A percentile compares a stretch with the other conserved stretches of the same genome.
These are phyloP conservation scores for Ogataea zsoltii DNA, from an alignment of 805 yeast genomes.

Conservation along the genomic window DNA sequence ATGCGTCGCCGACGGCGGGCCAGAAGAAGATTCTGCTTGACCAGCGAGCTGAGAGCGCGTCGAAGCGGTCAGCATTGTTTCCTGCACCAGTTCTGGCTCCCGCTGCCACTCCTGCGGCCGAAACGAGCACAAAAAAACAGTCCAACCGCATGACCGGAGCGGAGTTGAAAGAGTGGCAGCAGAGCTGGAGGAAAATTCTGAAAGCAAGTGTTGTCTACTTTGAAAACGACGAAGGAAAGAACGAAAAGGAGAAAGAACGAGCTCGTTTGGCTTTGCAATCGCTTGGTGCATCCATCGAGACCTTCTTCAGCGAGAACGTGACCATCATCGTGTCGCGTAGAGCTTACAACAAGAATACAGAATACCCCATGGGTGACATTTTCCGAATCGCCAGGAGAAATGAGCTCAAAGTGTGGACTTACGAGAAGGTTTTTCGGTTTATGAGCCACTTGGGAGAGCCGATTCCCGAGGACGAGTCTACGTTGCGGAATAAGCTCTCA, in stretches of 20 bases:
- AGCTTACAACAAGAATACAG: slow-evolving; percentile 39
- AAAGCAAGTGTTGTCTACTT: slow-evolving; percentile 57
- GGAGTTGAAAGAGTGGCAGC: slow-evolving; percentile 58
- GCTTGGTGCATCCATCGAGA: slow-evolving; percentile 57
- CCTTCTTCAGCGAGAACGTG: slow-evolving; percentile 59
- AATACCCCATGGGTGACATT: slow-evolving; percentile 58
- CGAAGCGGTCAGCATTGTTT: slow-evolving; percentile 11
- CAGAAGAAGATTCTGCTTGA: slow-evolving; percentile 22
- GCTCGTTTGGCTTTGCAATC: slow-evolving; percentile 38
- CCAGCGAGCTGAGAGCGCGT: slow-evolving; percentile 22
- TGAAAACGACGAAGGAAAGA: slow-evolving; percentile 43
- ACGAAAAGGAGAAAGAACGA: slow-evolving; percentile 35
- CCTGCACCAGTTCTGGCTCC: slow-evolving; percentile 2
- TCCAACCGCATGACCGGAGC: slow-evolving; percentile 33
- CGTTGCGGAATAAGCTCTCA: slow-evolving; percentile 40
- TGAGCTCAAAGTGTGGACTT: slow-evolving; percentile 82
- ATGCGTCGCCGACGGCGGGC: slow-evolving; percentile 20
- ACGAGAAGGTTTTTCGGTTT: slow-evolving; percentile 81
- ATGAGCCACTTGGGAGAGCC: slow-evolving; percentile 60
- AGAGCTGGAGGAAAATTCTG: slow-evolving; percentile 60
- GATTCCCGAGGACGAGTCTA: slow-evolving; percentile 27
- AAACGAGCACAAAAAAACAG: slow-evolving; percentile 11
- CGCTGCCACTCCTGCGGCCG: slow-evolving; percentile 6
- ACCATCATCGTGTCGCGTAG: slow-evolving; percentile 82
- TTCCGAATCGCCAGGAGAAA: slow-evolving; percentile 60